Evolutionary conservation across 2,329 filamentous ascomycete genomes (phyloP), one percentile per base, ranked within the genome.

Genomic region (Fusarium musae): DNA sequence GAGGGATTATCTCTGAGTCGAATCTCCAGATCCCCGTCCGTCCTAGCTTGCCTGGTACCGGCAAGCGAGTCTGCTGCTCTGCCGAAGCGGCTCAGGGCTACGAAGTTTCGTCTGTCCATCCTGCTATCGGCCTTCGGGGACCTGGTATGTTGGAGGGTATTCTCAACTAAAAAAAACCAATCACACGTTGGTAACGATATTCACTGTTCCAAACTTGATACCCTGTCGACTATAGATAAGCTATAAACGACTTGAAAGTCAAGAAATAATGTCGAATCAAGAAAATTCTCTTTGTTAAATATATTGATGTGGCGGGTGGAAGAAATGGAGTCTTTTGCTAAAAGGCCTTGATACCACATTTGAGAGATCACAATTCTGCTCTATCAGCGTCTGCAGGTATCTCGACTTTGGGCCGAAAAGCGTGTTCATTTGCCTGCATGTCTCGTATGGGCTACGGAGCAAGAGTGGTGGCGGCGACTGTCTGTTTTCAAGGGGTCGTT

Each of bases 141-240:
- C 88, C 89, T 43, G 90, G 90, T 59, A 92, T 92, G 89, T 93
- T 91, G 91, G 85, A 88, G 66, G 89, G 87, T 62, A 89, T 93
- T 72, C 83, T 92, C 72, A 87, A 88, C 79, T 89, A 83, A 82
- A 82, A 69, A 69, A 23, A 69, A 34, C 50, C 60, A 60, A 63
- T 57, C 26, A 72, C 26, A 40, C 37, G 70, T 67, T 77, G 73
- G 71, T 63, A 56, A 67, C 56, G 60, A 58, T 71, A 65, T 66
- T 65, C 46, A 44, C 57, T 59, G 40, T 61, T 59, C 64, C 63
- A 73, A 77, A 77, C 75, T 49, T 60, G 54, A 73, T 73, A 75
- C 63, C 67, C 54, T 44, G 62, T 73, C 73, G 61, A 72, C 40
- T 40, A 73, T 57, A 63, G 66, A 76, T 60, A 71, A 70, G 57